Evolutionary conservation across 257 asterid genomes (phyloP), one percentile per base, ranked within the genome.

Genomic region (Sherardia arvensis): DNA sequence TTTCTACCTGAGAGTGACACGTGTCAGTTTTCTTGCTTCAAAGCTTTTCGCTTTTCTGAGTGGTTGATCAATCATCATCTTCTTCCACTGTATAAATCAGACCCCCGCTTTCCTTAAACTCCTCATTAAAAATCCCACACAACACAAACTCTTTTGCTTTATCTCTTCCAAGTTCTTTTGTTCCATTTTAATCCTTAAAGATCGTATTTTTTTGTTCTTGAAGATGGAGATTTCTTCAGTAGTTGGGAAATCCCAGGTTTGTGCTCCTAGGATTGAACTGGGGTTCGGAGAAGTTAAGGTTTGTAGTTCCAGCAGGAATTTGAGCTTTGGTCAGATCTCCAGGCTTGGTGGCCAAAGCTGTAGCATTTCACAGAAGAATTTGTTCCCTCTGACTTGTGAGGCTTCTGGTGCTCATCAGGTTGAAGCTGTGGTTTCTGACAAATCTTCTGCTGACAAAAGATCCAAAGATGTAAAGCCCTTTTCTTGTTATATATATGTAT

Each of bases 211-310:
- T 67, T 59, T 4, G 33, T 30, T 7, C n/a, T 23, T 17, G 62
- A 57, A n/a, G 21, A 88, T 88, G 98, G 94, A 83, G 79, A 53
- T 82, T 65, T 88, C 88, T 65, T 88, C 88, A 38, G 75, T 80
- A 48, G 76, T 83, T 23, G 84, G 90, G 69, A 86, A 85, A 80
- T 86, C 94, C 59, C 85, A 81, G 78, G 73, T 86, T 69, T 78
- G 74, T 78, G 69, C 74, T 59, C 79, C 75, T 10, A 76, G 85
- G 70, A 38, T 26, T 8, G 73, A 76, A 71, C 66, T 75, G 69
- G 66, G 69, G 40, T 61, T 15, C 8, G 75, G 56, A 69, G 76
- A 72, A 29, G 62, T 64, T 75, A 86, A 86, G 60, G 38, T 80
- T 21, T 84, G 83, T 67, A 79, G 38, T 66, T 74, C 77, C 61